Conservation (phyloP, 768 basidiomycete species). For the Leccinum truebloodii region DNA sequence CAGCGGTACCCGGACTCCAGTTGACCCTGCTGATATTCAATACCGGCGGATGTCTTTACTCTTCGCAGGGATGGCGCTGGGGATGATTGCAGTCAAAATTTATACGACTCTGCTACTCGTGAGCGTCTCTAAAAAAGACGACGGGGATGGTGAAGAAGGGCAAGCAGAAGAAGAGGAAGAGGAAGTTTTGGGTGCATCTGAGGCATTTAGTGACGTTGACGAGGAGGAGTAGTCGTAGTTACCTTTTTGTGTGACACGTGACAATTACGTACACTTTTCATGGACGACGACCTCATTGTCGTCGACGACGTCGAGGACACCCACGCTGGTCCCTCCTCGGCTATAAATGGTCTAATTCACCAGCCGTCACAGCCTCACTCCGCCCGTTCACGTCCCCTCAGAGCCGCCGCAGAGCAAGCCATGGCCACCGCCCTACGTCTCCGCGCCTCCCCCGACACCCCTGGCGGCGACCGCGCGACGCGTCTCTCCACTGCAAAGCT, state of each 20-base stretch:
- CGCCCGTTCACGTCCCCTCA: conserved; percentile 34
- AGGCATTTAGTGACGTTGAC: conserved; percentile 15
- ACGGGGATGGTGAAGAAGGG: conserved; percentile 1
- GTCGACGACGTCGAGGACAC: conserved; percentile 56
- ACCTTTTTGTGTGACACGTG: conserved; percentile 11
- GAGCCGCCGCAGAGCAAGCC: conserved; percentile 36
- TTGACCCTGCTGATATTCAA: conserved; percentile 44
- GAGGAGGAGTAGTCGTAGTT: conserved; percentile 7
- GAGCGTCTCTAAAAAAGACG: not conserved
- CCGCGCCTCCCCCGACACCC: conserved; percentile 29
- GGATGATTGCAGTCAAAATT: conserved; percentile 43
- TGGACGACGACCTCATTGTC: conserved; percentile 65
- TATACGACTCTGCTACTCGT: conserved; percentile 4
- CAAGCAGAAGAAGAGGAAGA: conserved; percentile 18
- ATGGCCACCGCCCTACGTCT: conserved; percentile 38
- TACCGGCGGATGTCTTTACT: conserved; percentile 53
- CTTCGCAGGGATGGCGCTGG: conserved; percentile 50
- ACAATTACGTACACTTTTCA: conserved; percentile 15
- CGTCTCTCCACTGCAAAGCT: conserved; percentile 52
- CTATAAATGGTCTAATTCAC: conserved; percentile 26
- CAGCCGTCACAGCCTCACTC: conserved; percentile 19
- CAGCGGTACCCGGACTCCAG: conserved; percentile 13
- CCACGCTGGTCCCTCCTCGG: conserved; percentile 39
- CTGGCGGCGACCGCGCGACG: conserved; percentile 52
- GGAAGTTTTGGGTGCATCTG: not conserved